Evolutionary conservation across 495 filamentous ascomycete genomes (phyloP).

Genomic region (Trichocladium uniseriatum): DNA sequence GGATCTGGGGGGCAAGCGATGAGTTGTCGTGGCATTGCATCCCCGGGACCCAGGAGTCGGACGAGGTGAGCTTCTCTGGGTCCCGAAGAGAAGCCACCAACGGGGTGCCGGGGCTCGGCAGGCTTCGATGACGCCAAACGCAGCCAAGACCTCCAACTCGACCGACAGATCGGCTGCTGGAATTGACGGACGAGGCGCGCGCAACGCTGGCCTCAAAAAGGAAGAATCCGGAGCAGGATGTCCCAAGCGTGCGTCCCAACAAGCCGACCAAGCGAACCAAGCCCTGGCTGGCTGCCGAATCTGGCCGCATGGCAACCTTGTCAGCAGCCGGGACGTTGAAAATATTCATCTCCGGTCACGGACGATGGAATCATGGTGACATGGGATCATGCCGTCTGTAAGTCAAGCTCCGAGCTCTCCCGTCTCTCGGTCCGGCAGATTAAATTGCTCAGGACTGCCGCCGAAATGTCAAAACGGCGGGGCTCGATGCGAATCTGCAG

Average conservation of each 20-base stretch:
- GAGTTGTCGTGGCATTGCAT: conserved; percentile 25
- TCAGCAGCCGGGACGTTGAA: background rate
- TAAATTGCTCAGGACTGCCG: conserved; percentile 2
- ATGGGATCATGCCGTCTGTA: background rate
- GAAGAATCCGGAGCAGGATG: conserved; percentile 6
- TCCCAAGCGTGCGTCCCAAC: too few species aligned
- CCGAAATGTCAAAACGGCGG: background rate
- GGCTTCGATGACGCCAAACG: conserved; percentile 19
- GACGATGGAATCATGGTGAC: background rate
- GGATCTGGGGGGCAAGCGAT: conserved; percentile 13
- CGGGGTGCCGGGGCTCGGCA: background rate
- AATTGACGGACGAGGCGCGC: conserved; percentile 11
- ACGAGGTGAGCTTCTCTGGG: conserved; percentile 1
- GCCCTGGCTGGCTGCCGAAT: conserved; percentile 14
- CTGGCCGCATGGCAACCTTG: conserved; percentile 11
- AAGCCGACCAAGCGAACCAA: too few species aligned
- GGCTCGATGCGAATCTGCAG: background rate
- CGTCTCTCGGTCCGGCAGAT: background rate
- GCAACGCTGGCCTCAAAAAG: conserved; percentile 2
- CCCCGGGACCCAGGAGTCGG: background rate
- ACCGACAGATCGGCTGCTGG: conserved; percentile 6
- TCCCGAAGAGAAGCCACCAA: conserved; percentile 7
- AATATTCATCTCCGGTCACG: conserved; percentile 4
- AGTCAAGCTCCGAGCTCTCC: background rate
- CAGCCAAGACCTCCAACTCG: background rate